phyloP scores from a whole-genome alignment of 225 moss, liverwort and hornwort genomes.

The Anthoceros angustus region DNA sequence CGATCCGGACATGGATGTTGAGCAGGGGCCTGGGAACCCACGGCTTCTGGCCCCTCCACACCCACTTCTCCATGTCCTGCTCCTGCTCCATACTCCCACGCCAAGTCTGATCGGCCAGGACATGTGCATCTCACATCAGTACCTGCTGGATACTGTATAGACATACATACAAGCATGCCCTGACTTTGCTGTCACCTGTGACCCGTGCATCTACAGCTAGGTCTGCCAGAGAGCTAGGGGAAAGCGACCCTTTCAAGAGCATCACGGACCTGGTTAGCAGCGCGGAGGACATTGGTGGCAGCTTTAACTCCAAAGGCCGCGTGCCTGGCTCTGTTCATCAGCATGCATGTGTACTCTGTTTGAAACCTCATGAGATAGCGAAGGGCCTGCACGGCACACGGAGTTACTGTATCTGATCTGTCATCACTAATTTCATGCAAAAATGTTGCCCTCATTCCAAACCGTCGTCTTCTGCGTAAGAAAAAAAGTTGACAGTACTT shows the following conservation, averaged over 20 bases:
- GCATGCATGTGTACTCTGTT: slow-evolving; percentile 15
- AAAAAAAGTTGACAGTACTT: background rate
- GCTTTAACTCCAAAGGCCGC: slow-evolving; percentile 21
- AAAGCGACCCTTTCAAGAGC: background rate
- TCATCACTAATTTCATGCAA: background rate
- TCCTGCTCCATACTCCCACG: background rate
- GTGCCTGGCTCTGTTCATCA: slow-evolving; percentile 23
- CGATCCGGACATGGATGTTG: slow-evolving; percentile 22
- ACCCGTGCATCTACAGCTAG: background rate
- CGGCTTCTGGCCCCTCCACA: slow-evolving; percentile 19
- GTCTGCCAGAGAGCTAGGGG: background rate
- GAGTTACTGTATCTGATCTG: background rate
- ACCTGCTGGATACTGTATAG: background rate
- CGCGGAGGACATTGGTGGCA: slow-evolving; percentile 10
- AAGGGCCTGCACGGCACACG: slow-evolving; percentile 12
- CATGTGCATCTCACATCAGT: background rate
- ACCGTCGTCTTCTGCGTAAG: background rate
- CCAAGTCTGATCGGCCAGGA: slow-evolving; percentile 7
- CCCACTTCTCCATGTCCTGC: slow-evolving; percentile 12
- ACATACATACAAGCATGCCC: background rate
- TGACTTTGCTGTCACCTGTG: background rate
- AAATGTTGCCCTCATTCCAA: background rate
- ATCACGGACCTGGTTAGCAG: background rate
- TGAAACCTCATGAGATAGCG: slow-evolving; percentile 24
- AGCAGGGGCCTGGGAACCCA: slow-evolving; percentile 26